Percentiles rank a stretch among this genome's conserved stretches.
Evolutionary conservation across 2,329 filamentous ascomycete species (phyloP).

Genomic region (Atkinsonella hypoxylon): DNA sequence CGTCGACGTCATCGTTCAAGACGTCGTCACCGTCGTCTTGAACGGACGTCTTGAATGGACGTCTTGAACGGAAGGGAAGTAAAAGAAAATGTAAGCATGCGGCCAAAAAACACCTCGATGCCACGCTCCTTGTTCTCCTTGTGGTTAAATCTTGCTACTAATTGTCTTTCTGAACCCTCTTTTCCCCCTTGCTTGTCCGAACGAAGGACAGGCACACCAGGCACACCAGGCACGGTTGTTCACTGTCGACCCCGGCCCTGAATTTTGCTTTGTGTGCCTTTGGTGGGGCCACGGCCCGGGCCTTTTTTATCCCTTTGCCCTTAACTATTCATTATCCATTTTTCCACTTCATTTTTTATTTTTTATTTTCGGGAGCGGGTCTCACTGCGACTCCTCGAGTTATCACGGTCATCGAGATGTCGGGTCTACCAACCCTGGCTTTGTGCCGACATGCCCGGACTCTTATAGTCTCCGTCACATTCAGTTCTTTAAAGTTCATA

Average conservation of each 20-base stretch:
- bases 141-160: background rate
- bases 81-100: background rate
- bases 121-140: background rate
- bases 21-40: background rate
- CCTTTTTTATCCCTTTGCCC: background rate
- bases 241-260: background rate
- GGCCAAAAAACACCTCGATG: background rate
- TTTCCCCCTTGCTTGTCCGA: background rate
- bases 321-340: too few relatives aligned
- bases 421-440: too few relatives aligned
- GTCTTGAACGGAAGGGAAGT: too few relatives aligned
- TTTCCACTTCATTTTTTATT: too few relatives aligned
- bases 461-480: too few relatives aligned
- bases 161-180: background rate
- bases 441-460: too few relatives aligned
- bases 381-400: too few relatives aligned
- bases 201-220: too few relatives aligned
- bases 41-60: too few relatives aligned
- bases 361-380: too few relatives aligned
- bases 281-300: slow-evolving; percentile 1
- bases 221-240: background rate
- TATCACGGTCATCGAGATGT: too few relatives aligned
- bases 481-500: too few relatives aligned
- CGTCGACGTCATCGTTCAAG: background rate
- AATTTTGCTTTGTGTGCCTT: background rate